Percentiles rank a stretch among this genome's conserved stretches.
Conservation (phyloP, 768 basidiomycete species). For the Termitomyces sp. region DNA sequence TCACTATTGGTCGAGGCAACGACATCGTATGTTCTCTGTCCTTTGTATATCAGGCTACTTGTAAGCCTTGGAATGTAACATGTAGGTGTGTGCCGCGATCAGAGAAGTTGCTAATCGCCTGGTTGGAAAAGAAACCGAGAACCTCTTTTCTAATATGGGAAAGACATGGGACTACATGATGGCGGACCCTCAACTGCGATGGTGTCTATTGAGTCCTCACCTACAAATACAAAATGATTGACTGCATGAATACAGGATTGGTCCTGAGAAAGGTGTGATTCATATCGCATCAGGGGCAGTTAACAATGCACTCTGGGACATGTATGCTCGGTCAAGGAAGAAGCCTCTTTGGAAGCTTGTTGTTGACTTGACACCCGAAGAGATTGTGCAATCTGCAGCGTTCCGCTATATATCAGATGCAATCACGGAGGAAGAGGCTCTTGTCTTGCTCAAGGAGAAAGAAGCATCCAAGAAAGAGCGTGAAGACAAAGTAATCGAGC, state of each 20-base stretch:
- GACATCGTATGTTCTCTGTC: conserved; percentile 63
- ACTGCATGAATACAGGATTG: conserved; percentile 49
- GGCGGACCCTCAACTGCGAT: conserved; percentile 86
- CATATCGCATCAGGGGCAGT: conserved; percentile 87
- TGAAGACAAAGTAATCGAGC: conserved; percentile 64
- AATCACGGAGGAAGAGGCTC: conserved; percentile 86
- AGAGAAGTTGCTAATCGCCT: conserved; percentile 75
- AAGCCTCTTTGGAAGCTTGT: conserved; percentile 96
- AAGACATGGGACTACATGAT: conserved; percentile 84
- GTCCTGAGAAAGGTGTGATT: conserved; percentile 94
- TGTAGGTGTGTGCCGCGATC: conserved; percentile 77
- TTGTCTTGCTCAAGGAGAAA: conserved; percentile 73
- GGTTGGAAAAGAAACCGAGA: conserved; percentile 74
- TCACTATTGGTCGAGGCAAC: conserved; percentile 92
- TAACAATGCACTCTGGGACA: conserved; percentile 92
- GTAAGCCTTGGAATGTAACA: neutral
- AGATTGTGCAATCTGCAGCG: conserved; percentile 67
- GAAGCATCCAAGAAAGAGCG: conserved; percentile 74
- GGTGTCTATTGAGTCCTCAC: conserved; percentile 34
- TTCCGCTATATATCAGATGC: conserved; percentile 93
- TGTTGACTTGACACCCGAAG: conserved; percentile 85
- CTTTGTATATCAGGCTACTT: neutral
- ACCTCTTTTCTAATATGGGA: conserved; percentile 87
- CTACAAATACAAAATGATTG: neutral
- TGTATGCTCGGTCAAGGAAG: conserved; percentile 71